Evolutionary conservation across 805 yeast genomes (phyloP).

Genomic region (Yarrowia sp.): DNA sequence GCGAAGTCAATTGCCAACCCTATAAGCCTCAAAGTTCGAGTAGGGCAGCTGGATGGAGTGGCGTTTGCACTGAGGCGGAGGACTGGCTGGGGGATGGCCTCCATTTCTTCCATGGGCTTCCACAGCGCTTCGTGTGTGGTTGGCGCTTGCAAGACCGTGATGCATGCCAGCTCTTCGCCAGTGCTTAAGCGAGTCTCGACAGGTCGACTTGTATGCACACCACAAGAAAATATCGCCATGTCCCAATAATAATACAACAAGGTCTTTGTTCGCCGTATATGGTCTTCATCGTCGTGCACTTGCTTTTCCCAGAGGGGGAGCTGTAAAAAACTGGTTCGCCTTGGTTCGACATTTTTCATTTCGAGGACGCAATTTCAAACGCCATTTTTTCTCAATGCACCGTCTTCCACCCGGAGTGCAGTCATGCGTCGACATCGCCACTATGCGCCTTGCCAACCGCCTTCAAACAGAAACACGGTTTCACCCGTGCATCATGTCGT

Average conservation of each 20-base stretch:
- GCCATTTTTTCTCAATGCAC: not conserved
- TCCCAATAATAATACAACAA: not conserved
- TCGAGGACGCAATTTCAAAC: too few relatives aligned
- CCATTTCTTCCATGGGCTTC: too few relatives aligned
- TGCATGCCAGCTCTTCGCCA: not conserved
- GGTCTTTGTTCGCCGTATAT: not conserved
- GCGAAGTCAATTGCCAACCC: constrained; percentile 10
- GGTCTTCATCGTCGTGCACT: not conserved
- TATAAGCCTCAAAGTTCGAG: not conserved
- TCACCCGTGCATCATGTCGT: constrained; percentile 11
- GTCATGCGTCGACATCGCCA: constrained; percentile 17
- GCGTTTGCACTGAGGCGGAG: constrained; percentile 3
- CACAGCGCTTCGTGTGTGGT: too few relatives aligned
- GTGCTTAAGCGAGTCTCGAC: not conserved
- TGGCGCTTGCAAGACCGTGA: too few relatives aligned
- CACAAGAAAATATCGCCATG: not conserved
- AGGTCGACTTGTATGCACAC: not conserved
- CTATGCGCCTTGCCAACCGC: not conserved
- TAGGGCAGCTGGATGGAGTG: constrained; percentile 10
- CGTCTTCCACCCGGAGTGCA: not conserved
- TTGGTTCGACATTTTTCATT: not conserved
- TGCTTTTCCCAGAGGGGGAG: not conserved
- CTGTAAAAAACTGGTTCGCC: too few relatives aligned
- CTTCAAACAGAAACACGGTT: not conserved
- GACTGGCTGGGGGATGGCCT: too few relatives aligned